Conservation (phyloP, 805 yeast species). For the Torulaspora gathmanii region DNA sequence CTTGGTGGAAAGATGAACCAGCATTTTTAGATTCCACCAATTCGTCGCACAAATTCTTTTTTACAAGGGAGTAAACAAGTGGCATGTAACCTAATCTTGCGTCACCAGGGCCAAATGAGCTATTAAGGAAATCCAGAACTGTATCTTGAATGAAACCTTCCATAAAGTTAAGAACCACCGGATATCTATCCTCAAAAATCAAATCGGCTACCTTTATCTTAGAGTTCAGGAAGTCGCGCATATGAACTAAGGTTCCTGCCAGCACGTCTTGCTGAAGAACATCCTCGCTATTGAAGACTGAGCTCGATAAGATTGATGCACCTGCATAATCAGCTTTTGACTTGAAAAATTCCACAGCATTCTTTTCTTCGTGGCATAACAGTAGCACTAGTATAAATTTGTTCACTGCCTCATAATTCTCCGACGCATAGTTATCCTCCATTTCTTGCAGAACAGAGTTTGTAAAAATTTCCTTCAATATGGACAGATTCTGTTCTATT, state of each 20-base stretch:
- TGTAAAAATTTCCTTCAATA: slow-evolving; percentile 55
- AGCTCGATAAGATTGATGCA: slow-evolving; percentile 30
- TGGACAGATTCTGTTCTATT: slow-evolving; percentile 21
- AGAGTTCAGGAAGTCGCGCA: slow-evolving; percentile 33
- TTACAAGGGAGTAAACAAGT: slow-evolving; percentile 29
- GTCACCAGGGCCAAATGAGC: slow-evolving; percentile 25
- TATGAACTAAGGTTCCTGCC: slow-evolving; percentile 24
- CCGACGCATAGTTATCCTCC: slow-evolving; percentile 50
- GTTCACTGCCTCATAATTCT: slow-evolving; percentile 40
- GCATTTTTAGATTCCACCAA: slow-evolving; percentile 39
- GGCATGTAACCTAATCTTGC: slow-evolving; percentile 30
- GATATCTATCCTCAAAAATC: slow-evolving; percentile 39
- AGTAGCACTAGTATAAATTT: slow-evolving; percentile 34
- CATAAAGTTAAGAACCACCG: slow-evolving; percentile 37
- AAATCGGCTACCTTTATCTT: slow-evolving; percentile 38
- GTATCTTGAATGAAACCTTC: slow-evolving; percentile 40
- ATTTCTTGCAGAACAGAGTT: slow-evolving; percentile 66
- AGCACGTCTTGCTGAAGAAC: slow-evolving; percentile 24
- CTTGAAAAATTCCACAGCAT: slow-evolving; percentile 39
- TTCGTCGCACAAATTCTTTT: slow-evolving; percentile 34
- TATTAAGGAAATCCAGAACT: slow-evolving; percentile 28
- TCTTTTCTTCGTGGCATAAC: slow-evolving; percentile 37
- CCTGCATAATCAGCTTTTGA: slow-evolving; percentile 36
- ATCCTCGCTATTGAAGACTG: slow-evolving; percentile 25
- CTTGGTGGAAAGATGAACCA: slow-evolving; percentile 32